phyloP scores from a whole-genome alignment of 2,329 filamentous ascomycete species.

The Colletotrichum liriopes region DNA sequence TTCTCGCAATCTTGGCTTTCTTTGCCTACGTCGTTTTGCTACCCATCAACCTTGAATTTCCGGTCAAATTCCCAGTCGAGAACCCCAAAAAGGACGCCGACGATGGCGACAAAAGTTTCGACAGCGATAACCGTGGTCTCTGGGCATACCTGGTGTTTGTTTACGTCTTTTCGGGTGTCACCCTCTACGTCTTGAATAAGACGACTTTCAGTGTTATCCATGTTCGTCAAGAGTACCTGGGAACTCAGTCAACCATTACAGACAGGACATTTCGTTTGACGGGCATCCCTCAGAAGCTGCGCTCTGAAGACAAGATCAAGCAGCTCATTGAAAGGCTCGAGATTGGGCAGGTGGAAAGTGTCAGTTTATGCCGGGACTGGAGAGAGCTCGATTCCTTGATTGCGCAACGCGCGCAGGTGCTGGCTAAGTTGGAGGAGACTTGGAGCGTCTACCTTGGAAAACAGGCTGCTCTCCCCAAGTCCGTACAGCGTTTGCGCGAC shows the following conservation, averaged over 20 bases:
- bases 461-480: conserved; percentile 57
- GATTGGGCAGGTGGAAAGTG: conserved; percentile 90
- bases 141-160: conserved; percentile 97
- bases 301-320: conserved; percentile 87
- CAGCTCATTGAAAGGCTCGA: conserved; percentile 88
- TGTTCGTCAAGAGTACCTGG: conserved; percentile 90
- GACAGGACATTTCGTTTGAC: conserved; percentile 94
- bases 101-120: conserved; percentile 51
- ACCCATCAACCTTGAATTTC: conserved; percentile 85
- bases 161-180: conserved; percentile 89
- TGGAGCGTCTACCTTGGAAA: conserved; percentile 85
- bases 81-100: conserved; percentile 31
- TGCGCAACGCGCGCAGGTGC: conserved; percentile 72
- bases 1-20: conserved; percentile 84
- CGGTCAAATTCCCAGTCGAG: conserved; percentile 65
- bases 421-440: conserved; percentile 84
- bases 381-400: conserved; percentile 83
- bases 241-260: conserved; percentile 94
- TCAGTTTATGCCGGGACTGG: conserved; percentile 92
- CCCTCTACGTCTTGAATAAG: conserved; percentile 85
- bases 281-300: conserved; percentile 85
- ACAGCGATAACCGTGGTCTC: conserved; percentile 70
- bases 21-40: conserved; percentile 86
- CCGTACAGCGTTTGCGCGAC: conserved; percentile 48
- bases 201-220: conserved; percentile 90